Base-by-base conservation (phyloP, 345 rosid species). In the Lenwebbia sp. region DNA sequence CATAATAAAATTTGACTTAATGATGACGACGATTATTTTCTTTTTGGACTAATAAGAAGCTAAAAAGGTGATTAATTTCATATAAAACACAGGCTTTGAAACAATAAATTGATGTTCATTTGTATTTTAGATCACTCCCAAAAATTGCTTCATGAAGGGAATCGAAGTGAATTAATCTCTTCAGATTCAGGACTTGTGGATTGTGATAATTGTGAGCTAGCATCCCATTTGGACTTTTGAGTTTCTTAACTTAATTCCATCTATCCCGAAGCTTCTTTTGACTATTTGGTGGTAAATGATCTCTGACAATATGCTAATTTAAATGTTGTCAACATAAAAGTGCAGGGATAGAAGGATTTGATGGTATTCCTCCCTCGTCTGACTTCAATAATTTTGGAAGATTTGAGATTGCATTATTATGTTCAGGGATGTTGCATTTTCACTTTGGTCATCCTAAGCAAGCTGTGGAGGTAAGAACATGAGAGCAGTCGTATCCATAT, bases 271-370 rank as follows among this genome's bases (percentile, higher is more conserved):
- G 41, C 76, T 65, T 65, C 75, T 30, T 17, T 44, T 65, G 76
- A 37, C 47, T 9, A 4, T 19, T 70, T 70, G 47, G 47, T 10
- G 6, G 78, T 33, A 37, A 70, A 62, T 83, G 82, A 55, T 82
- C 58, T 85, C 49, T 85, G n/a, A 50, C 86, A 86, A 83, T 84
- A 84, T 89, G 70, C 90, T 93, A 60, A 93, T 91, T 90, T 87
- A 86, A 76, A 78, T 87, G 84, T 89, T 88, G 86, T 88, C 90
- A 87, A 90, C 76, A 86, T 89, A 90, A 92, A 92, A 97, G 99
- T 97, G 98, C 98, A 95, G 99, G 99, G 94, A 91, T 88, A 44
- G 99, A 96, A 92, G 99, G 98, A 92, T 90, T 93, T 89, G 99
- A 97, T 88, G 90, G 91, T 87, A 91, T 89, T 88, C 90, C 94